These are phyloP conservation scores for Penicillium robsamsonii DNA, from an alignment of 495 filamentous ascomycete genomes.

Conservation along the genomic window DNA sequence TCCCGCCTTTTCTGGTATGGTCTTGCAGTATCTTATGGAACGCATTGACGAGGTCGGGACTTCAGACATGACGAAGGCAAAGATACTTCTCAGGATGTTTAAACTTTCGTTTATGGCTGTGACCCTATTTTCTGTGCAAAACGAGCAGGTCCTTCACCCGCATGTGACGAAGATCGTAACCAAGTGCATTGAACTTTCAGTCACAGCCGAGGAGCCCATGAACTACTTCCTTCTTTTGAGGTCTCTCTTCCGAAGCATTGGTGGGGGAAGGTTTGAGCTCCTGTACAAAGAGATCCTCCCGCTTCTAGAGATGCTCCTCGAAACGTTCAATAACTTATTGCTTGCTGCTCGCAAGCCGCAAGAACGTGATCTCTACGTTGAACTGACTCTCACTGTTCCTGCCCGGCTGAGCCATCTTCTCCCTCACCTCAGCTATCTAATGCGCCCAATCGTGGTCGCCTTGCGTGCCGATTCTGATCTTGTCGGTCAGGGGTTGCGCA, in stretches of 20 bases:
- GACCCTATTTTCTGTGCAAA: conserved; percentile 88
- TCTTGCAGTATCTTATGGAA: conserved; percentile 94
- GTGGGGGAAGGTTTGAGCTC: conserved; percentile 94
- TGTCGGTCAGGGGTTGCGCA: conserved; percentile 89
- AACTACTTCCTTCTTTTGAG: conserved; percentile 96
- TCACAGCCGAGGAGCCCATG: conserved; percentile 94
- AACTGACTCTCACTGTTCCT: conserved; percentile 93
- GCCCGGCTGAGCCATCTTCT: conserved; percentile 91
- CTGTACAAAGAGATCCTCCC: conserved; percentile 97
- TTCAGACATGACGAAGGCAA: conserved; percentile 82
- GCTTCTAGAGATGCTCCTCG: conserved; percentile 92
- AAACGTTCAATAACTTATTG: conserved; percentile 92
- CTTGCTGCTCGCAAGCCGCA: conserved; percentile 82
- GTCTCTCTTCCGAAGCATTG: conserved; percentile 92
- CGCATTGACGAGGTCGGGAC: conserved; percentile 93
- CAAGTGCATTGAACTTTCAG: conserved; percentile 91
- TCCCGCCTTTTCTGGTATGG: conserved; percentile 96
- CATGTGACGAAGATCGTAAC: conserved; percentile 96
- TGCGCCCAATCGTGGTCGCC: conserved; percentile 95
- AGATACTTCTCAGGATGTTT: conserved; percentile 90
- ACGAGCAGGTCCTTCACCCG: conserved; percentile 90
- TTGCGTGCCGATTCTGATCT: conserved; percentile 88
- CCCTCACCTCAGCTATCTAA: conserved; percentile 94
- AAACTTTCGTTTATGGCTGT: conserved; percentile 99
- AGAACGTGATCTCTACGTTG: conserved; percentile 94